Evolutionary conservation across 2,329 filamentous ascomycete species (phyloP), one percentile per base, ranked within the genome.

Genomic region (Claviceps purpurea): DNA sequence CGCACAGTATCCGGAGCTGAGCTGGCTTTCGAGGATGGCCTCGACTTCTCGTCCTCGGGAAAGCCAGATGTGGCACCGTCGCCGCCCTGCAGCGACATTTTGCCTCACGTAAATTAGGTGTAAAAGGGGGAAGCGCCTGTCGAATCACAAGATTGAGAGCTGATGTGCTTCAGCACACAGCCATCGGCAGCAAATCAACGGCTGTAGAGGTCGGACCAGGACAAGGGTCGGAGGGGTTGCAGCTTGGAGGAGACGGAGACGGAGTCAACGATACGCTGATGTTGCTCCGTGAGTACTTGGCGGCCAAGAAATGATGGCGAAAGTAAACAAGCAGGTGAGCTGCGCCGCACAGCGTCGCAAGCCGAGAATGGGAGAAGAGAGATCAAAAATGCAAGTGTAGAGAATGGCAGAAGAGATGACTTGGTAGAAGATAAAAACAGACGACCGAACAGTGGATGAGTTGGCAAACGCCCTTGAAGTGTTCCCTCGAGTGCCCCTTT

Each of bases 71-170:
- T 62, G 51, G 58, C 58, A 54, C 54, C 56, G 49, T 65, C 62
- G 53, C 62, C 59, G 52, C 63, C 63, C 51, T 58, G 59, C 57
- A 67, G 65, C 56, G 65, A 62, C 67, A 69, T 69, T 59, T 53
- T 58, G 56, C 53, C 53, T 55, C 57, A 41, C 45, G 47, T 55
- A 48, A 24, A 24, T 22, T 11, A 47, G n/a, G 46, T 47, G 22
- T 42, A 34, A 51, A 30, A 46, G 20, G 30, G 42, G 14, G 13
- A 16, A 14, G 42, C 44, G 45, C 41, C 24, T 43, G 20, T 40
- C 39, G 49, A 39, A 46, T 50, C 24, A 49, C 46, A n/a, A 26
- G n/a, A 14, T 50, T 16, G 20, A 40, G 24, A n/a, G 30, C 10
- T 24, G 52, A 24, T 48, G 18, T n/a, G 42, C 41, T 49, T 55